These are phyloP conservation scores for Skeletonema marinoi DNA, from an alignment of 108 stramenopile genomes.

Conservation along the genomic window DNA sequence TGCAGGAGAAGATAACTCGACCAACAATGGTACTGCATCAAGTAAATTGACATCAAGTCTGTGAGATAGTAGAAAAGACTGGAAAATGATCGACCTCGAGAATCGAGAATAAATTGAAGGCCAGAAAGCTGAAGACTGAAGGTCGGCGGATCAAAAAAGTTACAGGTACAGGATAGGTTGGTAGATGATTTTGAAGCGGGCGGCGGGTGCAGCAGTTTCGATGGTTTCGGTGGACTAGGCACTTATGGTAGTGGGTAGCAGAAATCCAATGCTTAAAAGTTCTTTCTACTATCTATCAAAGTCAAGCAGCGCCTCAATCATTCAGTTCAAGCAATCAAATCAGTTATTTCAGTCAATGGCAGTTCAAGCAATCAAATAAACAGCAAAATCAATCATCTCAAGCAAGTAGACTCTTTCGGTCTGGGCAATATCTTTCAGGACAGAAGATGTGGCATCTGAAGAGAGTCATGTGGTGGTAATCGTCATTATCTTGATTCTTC, in stretches of 20 bases:
- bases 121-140: slow-evolving; percentile 52
- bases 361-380: too few relatives aligned
- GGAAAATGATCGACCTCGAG: slow-evolving; percentile 45
- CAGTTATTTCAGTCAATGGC: background rate
- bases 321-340: too few relatives aligned
- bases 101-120: slow-evolving; percentile 57
- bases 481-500: background rate
- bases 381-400: too few relatives aligned
- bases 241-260: too few relatives aligned
- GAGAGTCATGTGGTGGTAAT: background rate
- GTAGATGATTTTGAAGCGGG: slow-evolving; percentile 63
- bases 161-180: slow-evolving; percentile 48
- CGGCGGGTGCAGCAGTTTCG: slow-evolving; percentile 19
- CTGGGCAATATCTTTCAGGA: background rate
- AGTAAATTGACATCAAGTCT: slow-evolving; percentile 51
- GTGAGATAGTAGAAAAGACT: slow-evolving; percentile 50
- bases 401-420: too few relatives aligned
- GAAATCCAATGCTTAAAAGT: too few relatives aligned
- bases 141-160: slow-evolving; percentile 58
- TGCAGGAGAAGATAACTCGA: slow-evolving; percentile 4
- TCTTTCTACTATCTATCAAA: too few relatives aligned
- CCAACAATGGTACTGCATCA: background rate
- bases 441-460: background rate
- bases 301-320: too few relatives aligned
- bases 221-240: too few relatives aligned